Evolutionary conservation across 768 basidiomycete species (phyloP).

Genomic region (Pisolithus tinctorius): DNA sequence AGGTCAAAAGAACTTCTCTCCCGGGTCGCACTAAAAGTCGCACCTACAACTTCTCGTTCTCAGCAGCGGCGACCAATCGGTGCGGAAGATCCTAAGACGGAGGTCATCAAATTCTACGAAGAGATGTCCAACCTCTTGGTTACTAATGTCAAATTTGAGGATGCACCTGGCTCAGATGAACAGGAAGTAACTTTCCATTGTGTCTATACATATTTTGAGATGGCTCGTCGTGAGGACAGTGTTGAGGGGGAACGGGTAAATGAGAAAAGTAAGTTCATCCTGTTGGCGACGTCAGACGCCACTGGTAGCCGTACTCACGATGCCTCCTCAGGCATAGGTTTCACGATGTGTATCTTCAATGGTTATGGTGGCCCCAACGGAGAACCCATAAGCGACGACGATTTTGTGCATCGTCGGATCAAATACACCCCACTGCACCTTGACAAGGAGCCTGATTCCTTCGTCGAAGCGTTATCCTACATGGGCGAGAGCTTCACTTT

Average conservation of each 20-base stretch:
- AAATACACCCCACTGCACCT: constrained; percentile 61
- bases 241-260: constrained; percentile 27
- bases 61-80: constrained; percentile 31
- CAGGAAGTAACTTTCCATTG: constrained; percentile 61
- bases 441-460: constrained; percentile 52
- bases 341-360: constrained; percentile 46
- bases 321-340: constrained; percentile 45
- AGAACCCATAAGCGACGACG: constrained; percentile 27
- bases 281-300: neutral
- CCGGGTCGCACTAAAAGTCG: constrained; percentile 36
- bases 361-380: constrained; percentile 27
- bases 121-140: constrained; percentile 79
- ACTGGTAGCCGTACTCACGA: neutral
- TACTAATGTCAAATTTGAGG: constrained; percentile 48
- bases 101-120: constrained; percentile 73
- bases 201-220: constrained; percentile 49
- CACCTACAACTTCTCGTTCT: constrained; percentile 30
- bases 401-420: constrained; percentile 26
- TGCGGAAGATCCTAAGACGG: constrained; percentile 48
- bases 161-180: constrained; percentile 15
- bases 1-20: constrained; percentile 39
- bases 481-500: constrained; percentile 64
- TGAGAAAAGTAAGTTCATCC: constrained; percentile 25
- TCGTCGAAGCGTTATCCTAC: constrained; percentile 55
- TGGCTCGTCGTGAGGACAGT: constrained; percentile 23